Percentiles rank a stretch among this genome's conserved stretches.
Conservation (phyloP, 1,284 basidiomycete species). For the Rhodofomes roseus region DNA sequence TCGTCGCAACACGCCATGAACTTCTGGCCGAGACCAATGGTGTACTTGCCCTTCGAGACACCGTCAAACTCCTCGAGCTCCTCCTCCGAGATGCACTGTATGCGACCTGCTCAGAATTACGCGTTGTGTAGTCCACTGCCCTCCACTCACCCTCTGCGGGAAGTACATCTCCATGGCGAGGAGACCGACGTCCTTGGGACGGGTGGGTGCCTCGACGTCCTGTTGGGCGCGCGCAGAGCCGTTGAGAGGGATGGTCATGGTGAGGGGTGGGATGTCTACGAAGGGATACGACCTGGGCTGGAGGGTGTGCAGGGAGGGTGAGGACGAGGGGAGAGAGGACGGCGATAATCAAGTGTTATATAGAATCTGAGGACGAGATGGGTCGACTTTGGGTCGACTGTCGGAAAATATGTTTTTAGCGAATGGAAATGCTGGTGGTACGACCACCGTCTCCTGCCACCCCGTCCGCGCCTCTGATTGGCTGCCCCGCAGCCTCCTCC, state of each 20-base stretch:
- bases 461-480: slow-evolving; percentile 3
- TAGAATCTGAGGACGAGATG: slow-evolving; percentile 15
- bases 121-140: slow-evolving; percentile 16
- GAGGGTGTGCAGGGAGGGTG: slow-evolving; percentile 5
- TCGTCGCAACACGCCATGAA: slow-evolving; percentile 98
- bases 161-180: slow-evolving; percentile 94
- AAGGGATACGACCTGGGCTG: slow-evolving; percentile 1
- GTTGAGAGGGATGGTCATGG: slow-evolving; percentile 31
- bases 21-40: slow-evolving; percentile 97
- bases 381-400: slow-evolving; percentile 21
- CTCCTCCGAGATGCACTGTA: slow-evolving; percentile 89
- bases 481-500: not conserved
- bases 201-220: slow-evolving; percentile 33
- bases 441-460: slow-evolving; percentile 1
- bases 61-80: slow-evolving; percentile 96
- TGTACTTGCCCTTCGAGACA: slow-evolving; percentile 97
- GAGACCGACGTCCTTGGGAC: slow-evolving; percentile 91
- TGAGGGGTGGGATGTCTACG: not conserved
- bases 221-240: slow-evolving; percentile 19
- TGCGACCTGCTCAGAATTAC: slow-evolving; percentile 9
- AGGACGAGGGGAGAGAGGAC: not conserved
- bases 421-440: slow-evolving; percentile 5
- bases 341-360: slow-evolving; percentile 12
- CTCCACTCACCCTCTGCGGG: slow-evolving; percentile 75
- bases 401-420: slow-evolving; percentile 17